Conservation (phyloP, 1,284 basidiomycete genomes). For the Hymenochaete sp. region DNA sequence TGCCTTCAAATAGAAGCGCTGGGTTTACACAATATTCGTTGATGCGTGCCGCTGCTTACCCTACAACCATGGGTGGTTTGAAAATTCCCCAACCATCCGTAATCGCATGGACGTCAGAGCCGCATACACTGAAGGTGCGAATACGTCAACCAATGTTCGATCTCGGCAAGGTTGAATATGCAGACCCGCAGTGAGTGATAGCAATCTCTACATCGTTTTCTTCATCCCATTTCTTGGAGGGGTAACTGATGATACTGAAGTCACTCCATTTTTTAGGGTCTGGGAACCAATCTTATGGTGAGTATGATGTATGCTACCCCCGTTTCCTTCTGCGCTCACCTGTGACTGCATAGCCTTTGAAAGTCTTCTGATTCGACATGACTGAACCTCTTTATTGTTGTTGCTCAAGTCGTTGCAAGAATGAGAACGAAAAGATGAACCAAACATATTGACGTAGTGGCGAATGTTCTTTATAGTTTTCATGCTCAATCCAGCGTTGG, state of each 20-base stretch:
- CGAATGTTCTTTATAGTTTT: no score
- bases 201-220: constrained; percentile 34
- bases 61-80: constrained; percentile 19
- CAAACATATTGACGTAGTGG: no score
- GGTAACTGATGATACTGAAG: constrained; percentile 34
- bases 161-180: constrained; percentile 10
- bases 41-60: constrained; percentile 29
- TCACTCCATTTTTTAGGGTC: constrained; percentile 31
- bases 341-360: constrained; percentile 16
- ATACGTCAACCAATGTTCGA: not conserved
- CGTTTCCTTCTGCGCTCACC: constrained; percentile 2
- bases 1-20: constrained; percentile 33
- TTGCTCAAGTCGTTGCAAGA: no score
- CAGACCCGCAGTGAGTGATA: constrained; percentile 32
- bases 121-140: constrained; percentile 20
- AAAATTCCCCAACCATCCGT: constrained; percentile 27
- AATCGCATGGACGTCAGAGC: constrained; percentile 30
- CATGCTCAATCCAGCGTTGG: no score
- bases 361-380: constrained; percentile 11
- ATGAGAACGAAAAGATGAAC: no score
- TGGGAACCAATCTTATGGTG: not conserved
- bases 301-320: not conserved
- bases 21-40: constrained; percentile 22
- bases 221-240: constrained; percentile 28
- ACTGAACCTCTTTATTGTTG: no score